Conservation (phyloP, 768 basidiomycete species). For the Xerocomellus chrysenteron region DNA sequence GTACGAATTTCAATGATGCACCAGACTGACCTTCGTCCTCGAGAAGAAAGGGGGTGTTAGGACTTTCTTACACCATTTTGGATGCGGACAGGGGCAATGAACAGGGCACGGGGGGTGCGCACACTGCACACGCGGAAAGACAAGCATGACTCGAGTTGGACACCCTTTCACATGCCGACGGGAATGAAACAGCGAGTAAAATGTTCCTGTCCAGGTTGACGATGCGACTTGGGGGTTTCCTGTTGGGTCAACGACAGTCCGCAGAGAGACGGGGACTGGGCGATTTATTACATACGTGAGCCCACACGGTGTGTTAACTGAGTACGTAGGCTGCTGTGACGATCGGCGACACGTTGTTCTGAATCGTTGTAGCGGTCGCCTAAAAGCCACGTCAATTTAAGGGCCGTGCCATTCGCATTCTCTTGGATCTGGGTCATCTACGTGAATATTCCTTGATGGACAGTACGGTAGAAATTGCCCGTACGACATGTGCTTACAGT, state of each 20-base stretch:
- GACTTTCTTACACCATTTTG: conserved; percentile 6
- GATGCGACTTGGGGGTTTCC: conserved; percentile 9
- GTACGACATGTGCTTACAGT: conserved; percentile 7
- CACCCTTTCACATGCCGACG: conserved; percentile 8
- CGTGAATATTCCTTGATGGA: neutral
- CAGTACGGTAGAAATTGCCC: neutral
- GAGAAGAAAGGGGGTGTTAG: conserved; percentile 4
- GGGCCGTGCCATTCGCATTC: conserved; percentile 10
- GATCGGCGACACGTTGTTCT: conserved; percentile 21
- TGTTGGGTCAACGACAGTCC: neutral
- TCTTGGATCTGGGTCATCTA: conserved; percentile 14
- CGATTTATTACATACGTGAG: conserved; percentile 24
- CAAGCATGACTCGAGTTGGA: conserved; percentile 1
- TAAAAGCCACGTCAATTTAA: conserved; percentile 17
- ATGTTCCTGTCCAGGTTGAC: neutral
- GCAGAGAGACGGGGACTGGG: conserved; percentile 2
- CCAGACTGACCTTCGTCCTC: conserved; percentile 4
- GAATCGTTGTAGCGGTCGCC: conserved; percentile 12
- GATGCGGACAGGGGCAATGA: conserved; percentile 15
- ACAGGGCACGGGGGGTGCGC: conserved; percentile 7
- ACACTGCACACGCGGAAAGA: conserved; percentile 3
- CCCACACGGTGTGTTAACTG: conserved; percentile 6
- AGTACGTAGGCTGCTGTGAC: conserved; percentile 30
- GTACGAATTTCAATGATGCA: conserved; percentile 15
- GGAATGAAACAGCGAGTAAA: conserved; percentile 20